These are phyloP conservation scores for Trichosporon coremiiforme DNA, from an alignment of 1,284 basidiomycete species.

Conservation along the genomic window DNA sequence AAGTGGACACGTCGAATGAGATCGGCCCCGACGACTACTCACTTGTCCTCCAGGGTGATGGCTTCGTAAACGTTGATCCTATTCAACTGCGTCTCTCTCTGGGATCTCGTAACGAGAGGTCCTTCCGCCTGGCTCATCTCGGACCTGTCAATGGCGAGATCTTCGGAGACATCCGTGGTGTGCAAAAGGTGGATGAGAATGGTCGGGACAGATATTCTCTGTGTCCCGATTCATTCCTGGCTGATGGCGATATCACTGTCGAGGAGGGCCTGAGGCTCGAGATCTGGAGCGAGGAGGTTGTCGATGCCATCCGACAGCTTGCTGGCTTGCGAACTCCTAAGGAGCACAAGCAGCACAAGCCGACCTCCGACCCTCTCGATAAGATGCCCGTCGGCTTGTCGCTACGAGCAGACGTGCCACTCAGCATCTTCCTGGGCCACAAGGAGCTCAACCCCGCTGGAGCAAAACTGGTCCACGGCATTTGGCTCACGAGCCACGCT, in stretches of 20 bases:
- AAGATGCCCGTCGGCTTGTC: conserved; percentile 64
- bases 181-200: conserved; percentile 16
- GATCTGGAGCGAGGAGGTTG: conserved; percentile 69
- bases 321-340: conserved; percentile 44
- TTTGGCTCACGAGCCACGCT: conserved; percentile 66
- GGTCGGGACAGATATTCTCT: conserved; percentile 37
- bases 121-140: conserved; percentile 42
- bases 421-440: conserved; percentile 70
- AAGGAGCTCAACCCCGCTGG: conserved; percentile 74
- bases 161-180: conserved; percentile 37
- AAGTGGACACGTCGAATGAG: conserved; percentile 9
- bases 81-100: conserved; percentile 43
- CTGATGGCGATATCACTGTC: conserved; percentile 62
- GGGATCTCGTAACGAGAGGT: conserved; percentile 31
- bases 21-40: conserved; percentile 14
- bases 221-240: conserved; percentile 57
- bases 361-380: conserved; percentile 50
- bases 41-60: conserved; percentile 26
- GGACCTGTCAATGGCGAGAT: conserved; percentile 37
- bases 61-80: conserved; percentile 38
- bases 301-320: conserved; percentile 61
- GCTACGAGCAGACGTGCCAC: conserved; percentile 65
- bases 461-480: conserved; percentile 68
- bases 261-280: conserved; percentile 68
- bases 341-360: conserved; percentile 21